These are phyloP conservation scores for Fraxinus pennsylvanica DNA, from an alignment of 257 asterid species.

Conservation along the genomic window DNA sequence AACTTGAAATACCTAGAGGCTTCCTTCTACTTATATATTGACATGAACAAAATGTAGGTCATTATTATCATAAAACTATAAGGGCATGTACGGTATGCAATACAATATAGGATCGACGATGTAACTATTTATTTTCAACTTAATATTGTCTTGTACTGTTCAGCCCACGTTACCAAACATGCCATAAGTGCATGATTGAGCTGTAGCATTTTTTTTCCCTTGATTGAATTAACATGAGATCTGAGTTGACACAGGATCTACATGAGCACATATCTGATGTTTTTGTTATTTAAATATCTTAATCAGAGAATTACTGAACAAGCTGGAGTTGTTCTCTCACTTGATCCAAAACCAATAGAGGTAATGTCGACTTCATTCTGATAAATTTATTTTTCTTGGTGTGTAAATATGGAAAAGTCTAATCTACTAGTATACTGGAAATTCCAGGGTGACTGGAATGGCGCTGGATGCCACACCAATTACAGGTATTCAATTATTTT, in stretches of 20 bases:
- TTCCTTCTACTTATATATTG: background rate
- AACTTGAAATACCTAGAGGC: background rate
- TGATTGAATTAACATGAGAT: background rate
- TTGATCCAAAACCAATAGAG: conserved; percentile 95
- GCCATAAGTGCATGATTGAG: background rate
- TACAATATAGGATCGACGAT: background rate
- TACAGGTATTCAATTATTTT: conserved; percentile 56
- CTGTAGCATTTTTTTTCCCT: background rate
- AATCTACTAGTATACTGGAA: conserved; percentile 9
- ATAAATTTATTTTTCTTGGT: background rate
- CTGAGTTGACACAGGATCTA: background rate
- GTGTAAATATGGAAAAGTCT: conserved; percentile 12
- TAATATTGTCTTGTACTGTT: background rate
- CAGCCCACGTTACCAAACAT: background rate
- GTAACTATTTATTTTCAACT: background rate
- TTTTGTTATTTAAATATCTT: conserved; percentile 9
- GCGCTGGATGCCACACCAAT: conserved; percentile 95
- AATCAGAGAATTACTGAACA: conserved; percentile 95
- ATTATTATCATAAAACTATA: background rate
- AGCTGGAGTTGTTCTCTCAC: conserved; percentile 92
- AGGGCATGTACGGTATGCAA: background rate
- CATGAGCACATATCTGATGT: background rate
- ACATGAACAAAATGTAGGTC: background rate
- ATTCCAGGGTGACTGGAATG: conserved; percentile 94
- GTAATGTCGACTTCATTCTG: conserved; percentile 33